Evolutionary conservation across 805 yeast genomes (phyloP).

Genomic region (Candida sithepensis): DNA sequence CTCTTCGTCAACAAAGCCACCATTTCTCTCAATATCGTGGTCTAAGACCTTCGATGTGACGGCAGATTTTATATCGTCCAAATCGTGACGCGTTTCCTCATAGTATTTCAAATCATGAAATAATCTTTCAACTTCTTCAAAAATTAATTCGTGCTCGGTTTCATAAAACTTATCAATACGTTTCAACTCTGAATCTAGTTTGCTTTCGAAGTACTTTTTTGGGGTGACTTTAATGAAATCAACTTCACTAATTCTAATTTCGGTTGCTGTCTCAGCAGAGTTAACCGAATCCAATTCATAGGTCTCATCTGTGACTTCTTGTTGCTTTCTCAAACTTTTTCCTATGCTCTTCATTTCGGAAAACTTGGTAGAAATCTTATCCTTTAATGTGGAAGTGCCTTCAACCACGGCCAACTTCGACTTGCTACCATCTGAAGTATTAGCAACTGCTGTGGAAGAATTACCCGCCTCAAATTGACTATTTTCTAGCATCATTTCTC

Average conservation of each 20-base stretch:
- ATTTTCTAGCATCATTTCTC: conserved; percentile 29
- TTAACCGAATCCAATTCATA: conserved; percentile 15
- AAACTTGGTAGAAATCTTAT: conserved; percentile 17
- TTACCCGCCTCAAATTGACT: conserved; percentile 14
- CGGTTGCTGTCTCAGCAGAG: conserved; percentile 1
- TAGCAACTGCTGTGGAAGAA: conserved; percentile 11
- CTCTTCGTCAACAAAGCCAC: conserved; percentile 30
- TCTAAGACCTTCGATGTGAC: conserved; percentile 19
- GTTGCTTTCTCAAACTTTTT: conserved; percentile 4
- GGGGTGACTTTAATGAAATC: conserved; percentile 31
- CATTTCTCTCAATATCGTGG: conserved; percentile 14
- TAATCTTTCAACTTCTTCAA: conserved; percentile 41
- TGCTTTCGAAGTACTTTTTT: conserved; percentile 41
- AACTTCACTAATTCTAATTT: conserved; percentile 12
- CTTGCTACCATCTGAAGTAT: conserved; percentile 12
- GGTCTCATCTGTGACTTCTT: conserved; percentile 14
- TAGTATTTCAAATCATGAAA: conserved; percentile 44
- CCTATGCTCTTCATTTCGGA: conserved; percentile 6
- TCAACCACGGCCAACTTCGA: conserved; percentile 15
- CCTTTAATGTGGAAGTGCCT: conserved; percentile 9
- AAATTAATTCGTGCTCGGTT: conserved; percentile 43
- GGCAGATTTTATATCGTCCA: conserved; percentile 21
- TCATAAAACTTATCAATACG: conserved; percentile 53
- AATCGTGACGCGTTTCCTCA: conserved; percentile 20
- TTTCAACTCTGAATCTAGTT: conserved; percentile 43